Percentiles rank a stretch among this genome's conserved stretches.
Evolutionary conservation across 331 rosid genomes (phyloP).

Genomic region (Acacia concinna): DNA sequence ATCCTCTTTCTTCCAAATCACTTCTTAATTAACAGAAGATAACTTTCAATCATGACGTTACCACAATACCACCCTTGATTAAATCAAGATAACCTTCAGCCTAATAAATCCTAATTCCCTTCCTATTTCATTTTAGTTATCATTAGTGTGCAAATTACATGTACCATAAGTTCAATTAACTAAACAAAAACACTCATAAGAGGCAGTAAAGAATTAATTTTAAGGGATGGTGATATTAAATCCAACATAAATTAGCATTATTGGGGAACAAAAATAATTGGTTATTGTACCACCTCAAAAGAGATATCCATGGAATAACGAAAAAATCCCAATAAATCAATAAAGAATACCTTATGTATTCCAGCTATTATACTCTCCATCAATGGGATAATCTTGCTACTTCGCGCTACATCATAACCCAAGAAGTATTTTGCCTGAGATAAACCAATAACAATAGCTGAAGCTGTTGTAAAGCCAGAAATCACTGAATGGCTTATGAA

Average conservation of each 20-base stretch:
- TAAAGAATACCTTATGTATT: slow-evolving; percentile 76
- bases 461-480: slow-evolving; percentile 95
- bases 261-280: slow-evolving; percentile 24
- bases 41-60: neutral
- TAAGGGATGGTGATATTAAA: neutral
- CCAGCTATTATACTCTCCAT: slow-evolving; percentile 86
- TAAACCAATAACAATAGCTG: slow-evolving; percentile 93
- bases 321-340: slow-evolving; percentile 18
- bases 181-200: neutral
- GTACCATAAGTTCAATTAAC: neutral
- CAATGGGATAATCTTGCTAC: slow-evolving; percentile 91
- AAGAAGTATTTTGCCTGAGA: slow-evolving; percentile 91
- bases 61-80: slow-evolving; percentile 1
- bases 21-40: neutral
- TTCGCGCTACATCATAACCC: slow-evolving; percentile 67
- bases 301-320: slow-evolving; percentile 1
- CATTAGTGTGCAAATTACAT: neutral
- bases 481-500: slow-evolving; percentile 98
- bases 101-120: neutral
- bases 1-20: neutral
- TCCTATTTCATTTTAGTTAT: slow-evolving; percentile 1
- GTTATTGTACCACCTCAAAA: slow-evolving; percentile 6
- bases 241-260: slow-evolving; percentile 16
- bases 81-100: neutral
- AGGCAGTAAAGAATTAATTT: slow-evolving; percentile 11